Evolutionary conservation across 805 yeast species (phyloP).

Genomic region (Candida boleticola): DNA sequence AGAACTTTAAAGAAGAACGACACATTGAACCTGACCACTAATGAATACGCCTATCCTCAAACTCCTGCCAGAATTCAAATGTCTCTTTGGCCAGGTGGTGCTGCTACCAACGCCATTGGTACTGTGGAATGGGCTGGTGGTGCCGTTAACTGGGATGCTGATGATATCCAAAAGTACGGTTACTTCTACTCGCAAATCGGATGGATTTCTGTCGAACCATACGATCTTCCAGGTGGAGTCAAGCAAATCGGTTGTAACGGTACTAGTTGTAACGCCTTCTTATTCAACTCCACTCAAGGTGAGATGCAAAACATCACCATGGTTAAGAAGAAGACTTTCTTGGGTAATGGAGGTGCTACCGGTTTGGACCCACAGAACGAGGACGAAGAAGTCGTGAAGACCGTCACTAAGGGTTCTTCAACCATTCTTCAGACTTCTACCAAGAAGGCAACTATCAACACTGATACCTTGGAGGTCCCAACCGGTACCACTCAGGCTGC

Average conservation of each 20-base stretch:
- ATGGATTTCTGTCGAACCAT: constrained; percentile 61
- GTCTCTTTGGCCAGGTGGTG: constrained; percentile 81
- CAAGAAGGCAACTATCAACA: constrained; percentile 11
- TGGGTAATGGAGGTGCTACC: constrained; percentile 59
- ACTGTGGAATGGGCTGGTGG: constrained; percentile 90
- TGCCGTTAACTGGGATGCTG: constrained; percentile 73
- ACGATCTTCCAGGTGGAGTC: constrained; percentile 66
- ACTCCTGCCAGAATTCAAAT: constrained; percentile 73
- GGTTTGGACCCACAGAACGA: constrained; percentile 60
- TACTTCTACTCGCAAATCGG: constrained; percentile 71
- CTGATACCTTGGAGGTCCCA: constrained; percentile 10
- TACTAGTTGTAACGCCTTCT: constrained; percentile 50
- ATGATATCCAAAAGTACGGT: constrained; percentile 73
- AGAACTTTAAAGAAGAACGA: constrained; percentile 63
- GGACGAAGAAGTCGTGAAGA: constrained; percentile 11
- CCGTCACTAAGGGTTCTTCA: constrained; percentile 14
- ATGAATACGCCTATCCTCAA: constrained; percentile 61
- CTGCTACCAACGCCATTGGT: constrained; percentile 51
- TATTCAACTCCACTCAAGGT: constrained; percentile 47
- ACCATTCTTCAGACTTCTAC: constrained; percentile 18
- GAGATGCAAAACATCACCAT: constrained; percentile 44
- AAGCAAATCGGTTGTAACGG: constrained; percentile 36
- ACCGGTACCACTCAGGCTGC: constrained; percentile 11
- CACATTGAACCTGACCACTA: constrained; percentile 62
- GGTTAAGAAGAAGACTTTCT: constrained; percentile 58